Conservation (phyloP, 1,139 yeast genomes). For the Yamadazyma sp. region DNA sequence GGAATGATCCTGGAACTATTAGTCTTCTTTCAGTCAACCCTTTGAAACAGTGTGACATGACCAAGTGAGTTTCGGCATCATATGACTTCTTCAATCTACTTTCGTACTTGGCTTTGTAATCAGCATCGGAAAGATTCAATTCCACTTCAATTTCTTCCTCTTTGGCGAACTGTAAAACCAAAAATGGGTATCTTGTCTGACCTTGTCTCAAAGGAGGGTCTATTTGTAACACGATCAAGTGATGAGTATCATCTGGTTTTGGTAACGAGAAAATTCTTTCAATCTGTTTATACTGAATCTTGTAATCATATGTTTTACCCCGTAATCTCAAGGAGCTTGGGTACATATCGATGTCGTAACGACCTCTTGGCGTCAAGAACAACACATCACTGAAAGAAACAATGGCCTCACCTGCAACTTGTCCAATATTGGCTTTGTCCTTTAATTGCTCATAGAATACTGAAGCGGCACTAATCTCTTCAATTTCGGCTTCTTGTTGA, state of each 20-base stretch:
- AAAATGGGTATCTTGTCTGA: constrained; percentile 91
- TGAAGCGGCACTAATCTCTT: constrained; percentile 74
- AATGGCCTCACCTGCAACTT: constrained; percentile 94
- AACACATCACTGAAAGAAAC: constrained; percentile 89
- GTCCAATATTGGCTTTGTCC: constrained; percentile 95
- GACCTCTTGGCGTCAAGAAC: constrained; percentile 96
- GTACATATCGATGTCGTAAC: constrained; percentile 95
- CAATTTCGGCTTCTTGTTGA: constrained; percentile 45
- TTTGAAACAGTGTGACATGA: constrained; percentile 83
- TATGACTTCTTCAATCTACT: constrained; percentile 74
- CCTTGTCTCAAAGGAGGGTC: constrained; percentile 93
- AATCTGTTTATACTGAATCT: constrained; percentile 85
- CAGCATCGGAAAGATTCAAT: constrained; percentile 80
- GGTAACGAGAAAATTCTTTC: constrained; percentile 91
- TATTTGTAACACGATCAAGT: constrained; percentile 80
- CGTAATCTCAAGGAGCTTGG: constrained; percentile 84
- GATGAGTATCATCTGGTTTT: constrained; percentile 91
- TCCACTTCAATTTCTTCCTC: constrained; percentile 94
- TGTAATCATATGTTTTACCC: constrained; percentile 97
- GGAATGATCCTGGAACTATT: constrained; percentile 82
- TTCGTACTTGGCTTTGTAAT: constrained; percentile 73
- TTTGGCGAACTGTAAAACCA: constrained; percentile 82
- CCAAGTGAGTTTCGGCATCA: constrained; percentile 82
- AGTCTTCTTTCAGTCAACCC: constrained; percentile 89
- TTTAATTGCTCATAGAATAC: constrained; percentile 87